Percentiles rank a stretch among this genome's conserved stretches.
Conservation (phyloP, 169 alveolate genomes). For the Cyclospora cayetanensis region DNA sequence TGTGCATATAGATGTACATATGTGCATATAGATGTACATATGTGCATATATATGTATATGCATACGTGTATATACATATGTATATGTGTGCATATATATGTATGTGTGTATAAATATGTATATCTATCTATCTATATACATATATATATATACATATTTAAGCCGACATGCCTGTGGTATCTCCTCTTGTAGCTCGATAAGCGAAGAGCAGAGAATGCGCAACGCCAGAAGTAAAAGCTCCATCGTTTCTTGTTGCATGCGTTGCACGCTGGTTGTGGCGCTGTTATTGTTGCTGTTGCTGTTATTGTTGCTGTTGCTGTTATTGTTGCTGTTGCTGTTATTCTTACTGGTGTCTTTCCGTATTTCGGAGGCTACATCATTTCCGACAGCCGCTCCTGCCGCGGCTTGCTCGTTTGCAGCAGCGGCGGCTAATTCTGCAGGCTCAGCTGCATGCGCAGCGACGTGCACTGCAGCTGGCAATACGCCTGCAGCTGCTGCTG, state of each 20-base stretch:
- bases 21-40: no score
- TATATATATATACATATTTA: no score
- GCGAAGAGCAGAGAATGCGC: slow-evolving; percentile 42
- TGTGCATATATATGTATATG: slow-evolving; percentile 69
- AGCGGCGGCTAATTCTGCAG: background rate
- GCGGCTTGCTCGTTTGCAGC: background rate
- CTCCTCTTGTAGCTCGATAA: slow-evolving; percentile 16
- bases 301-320: background rate
- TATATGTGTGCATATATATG: background rate
- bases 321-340: background rate
- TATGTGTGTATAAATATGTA: no score
- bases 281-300: slow-evolving; percentile 39
- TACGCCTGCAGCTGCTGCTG: background rate
- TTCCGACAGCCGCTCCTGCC: no score
- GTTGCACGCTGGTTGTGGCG: slow-evolving; percentile 1
- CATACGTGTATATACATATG: slow-evolving; percentile 16
- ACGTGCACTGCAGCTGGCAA: no score
- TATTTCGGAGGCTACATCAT: no score
- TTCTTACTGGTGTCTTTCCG: no score
- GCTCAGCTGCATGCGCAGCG: background rate
- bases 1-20: no score
- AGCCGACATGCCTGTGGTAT: background rate
- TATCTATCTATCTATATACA: no score
- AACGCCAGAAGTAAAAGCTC: slow-evolving; percentile 28
- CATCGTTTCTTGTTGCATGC: slow-evolving; percentile 50